Base-by-base conservation (phyloP, 1,139 yeast species). In the Sugiyamaella xylanicola region DNA sequence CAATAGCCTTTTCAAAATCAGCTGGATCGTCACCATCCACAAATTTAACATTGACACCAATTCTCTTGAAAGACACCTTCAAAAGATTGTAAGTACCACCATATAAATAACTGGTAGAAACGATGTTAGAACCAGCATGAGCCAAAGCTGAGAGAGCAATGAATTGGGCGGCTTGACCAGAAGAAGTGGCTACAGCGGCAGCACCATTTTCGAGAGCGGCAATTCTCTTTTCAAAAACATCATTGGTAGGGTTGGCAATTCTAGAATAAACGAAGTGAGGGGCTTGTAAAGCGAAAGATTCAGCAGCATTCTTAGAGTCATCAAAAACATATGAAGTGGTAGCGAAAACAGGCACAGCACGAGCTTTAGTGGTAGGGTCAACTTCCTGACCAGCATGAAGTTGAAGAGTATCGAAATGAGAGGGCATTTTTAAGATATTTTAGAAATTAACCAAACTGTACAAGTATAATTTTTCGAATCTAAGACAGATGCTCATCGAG, bases 31-130 rank as follows among this genome's bases (percentile, higher is more conserved):
- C 91, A 65, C 96, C 95, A 49, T 85, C 76, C 56, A 90, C 96
- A 67, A 92, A 91, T 68, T 90, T 81, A 56, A 88, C 80, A 68
- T 87, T 89, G 65, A 93, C 85, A 40, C 97, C 97, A 57, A 89
- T 77, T 70, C 95, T 83, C 74, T 87, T 87, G 78, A 92, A 87
- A 20, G 95, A 86, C 63, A 89, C 95, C 74, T 90, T 91, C 78
- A 93, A 88, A 72, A 92, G 97, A 73, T 92, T 92, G 76, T 86
- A 91, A 61, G 97, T 91, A 68, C 99, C 99, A 62, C 99, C 99
- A 71, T 93, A 93, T 63, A 93, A 79, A 77, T 72, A 89, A n/a
- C 96, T 82, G 36, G 97, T 85, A 41, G 96, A 83, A 56, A 93
- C 81, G 65, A 93, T 81, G 75, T 93, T 93, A 72, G 90, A 96